Conservation (phyloP, 768 basidiomycete genomes). For the Auriscalpium microsporum region DNA sequence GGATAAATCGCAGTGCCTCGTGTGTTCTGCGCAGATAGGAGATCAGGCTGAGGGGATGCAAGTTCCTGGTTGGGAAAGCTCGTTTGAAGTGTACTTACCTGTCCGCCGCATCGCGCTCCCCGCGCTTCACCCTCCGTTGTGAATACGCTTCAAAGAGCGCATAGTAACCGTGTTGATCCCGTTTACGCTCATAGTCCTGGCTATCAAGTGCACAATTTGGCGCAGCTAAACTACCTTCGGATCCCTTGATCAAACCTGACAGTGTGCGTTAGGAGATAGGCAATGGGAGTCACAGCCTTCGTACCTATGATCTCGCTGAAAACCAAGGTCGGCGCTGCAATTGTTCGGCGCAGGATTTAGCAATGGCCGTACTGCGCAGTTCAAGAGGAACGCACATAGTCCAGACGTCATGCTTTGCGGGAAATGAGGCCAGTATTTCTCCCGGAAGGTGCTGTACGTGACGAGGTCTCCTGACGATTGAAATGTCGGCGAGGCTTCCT, state of each 20-base stretch:
- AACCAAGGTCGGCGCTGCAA: constrained; percentile 49
- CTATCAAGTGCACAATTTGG: not conserved
- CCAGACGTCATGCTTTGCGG: constrained; percentile 41
- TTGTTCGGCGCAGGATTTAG: not conserved
- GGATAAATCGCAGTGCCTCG: no score
- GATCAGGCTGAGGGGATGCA: constrained; percentile 27
- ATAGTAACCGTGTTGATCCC: constrained; percentile 1
- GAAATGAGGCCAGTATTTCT: constrained; percentile 53
- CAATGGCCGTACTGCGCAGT: not conserved
- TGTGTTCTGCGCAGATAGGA: no score
- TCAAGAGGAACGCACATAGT: constrained; percentile 31
- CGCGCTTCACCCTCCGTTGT: constrained; percentile 31
- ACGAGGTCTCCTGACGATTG: not conserved
- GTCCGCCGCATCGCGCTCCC: constrained; percentile 52
- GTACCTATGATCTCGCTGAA: constrained; percentile 60
- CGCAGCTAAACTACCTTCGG: constrained; percentile 37
- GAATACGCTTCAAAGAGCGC: constrained; percentile 43
- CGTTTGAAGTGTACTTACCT: constrained; percentile 28
- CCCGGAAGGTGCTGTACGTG: constrained; percentile 36
- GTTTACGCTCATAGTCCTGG: constrained; percentile 1
- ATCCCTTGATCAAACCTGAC: constrained; percentile 59
- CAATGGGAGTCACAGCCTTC: no score
- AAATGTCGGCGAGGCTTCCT: not conserved
- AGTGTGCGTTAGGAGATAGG: not conserved
- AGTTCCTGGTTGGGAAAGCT: constrained; percentile 36